Evolutionary conservation across 345 rosid species (phyloP), one percentile per base, ranked within the genome.

Genomic region (Ceriops decandra): DNA sequence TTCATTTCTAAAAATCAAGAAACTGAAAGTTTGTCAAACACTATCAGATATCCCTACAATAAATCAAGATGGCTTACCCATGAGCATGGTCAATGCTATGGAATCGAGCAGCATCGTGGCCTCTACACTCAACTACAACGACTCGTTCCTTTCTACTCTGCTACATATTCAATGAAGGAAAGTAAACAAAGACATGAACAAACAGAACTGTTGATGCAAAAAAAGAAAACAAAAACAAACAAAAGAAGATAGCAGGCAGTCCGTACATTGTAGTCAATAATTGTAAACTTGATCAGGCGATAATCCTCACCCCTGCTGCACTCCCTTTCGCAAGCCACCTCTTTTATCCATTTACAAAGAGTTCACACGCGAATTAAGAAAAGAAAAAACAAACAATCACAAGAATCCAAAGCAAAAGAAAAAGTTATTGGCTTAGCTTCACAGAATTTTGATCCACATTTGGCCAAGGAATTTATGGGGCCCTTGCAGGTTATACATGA

Each of bases 261-360:
- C 36, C 82, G 22, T 79, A 95, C 95, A 60, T 36, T 84, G 87
- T 80, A 95, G 80, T 87, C 93, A 36, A 77, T 85, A 80, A 95
- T 87, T 17, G 93, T 71, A 68, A 95, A 93, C 75, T 88, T 95
- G 80, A 91, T 83, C 79, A 90, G 80, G 69, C 93, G 86, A 82
- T 88, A 88, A 76, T 95, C 99, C 74, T 91, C 96, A 20, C 99
- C 95, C 63, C 88, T 87, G 81, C 95, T 95, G 77, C 99, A 91
- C 72, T 91, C 99, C 82, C 88, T 85, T 74, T 95, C 96, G 63
- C 96, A 95, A 68, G 91, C 85, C 71, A 95, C 63, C 74, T 88
- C 99, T 91, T 70, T 51, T 31, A 63, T 69, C n/a, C 82, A 68
- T 30, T 51, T 49, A 57, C 22, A 64, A 26, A 49, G 47, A 19